Evolutionary conservation across 805 yeast species (phyloP), one percentile per base, ranked within the genome.

Genomic region (Saccharomycopsis malanga): DNA sequence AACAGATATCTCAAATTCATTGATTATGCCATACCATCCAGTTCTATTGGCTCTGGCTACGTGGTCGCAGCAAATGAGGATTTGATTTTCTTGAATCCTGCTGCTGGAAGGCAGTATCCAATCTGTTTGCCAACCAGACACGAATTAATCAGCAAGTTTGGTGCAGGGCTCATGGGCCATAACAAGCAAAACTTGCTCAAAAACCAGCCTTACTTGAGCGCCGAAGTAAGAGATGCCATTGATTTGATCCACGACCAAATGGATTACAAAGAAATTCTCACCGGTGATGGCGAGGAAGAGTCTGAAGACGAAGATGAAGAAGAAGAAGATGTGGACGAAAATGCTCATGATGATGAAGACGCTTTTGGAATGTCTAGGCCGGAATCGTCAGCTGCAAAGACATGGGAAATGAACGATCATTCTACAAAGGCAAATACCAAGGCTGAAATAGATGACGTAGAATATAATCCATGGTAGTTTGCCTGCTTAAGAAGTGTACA

Each of bases 71-170:
- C 15, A 7, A 5, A 7, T 7, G 40, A 34, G 15, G 45, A 42
- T 14, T 14, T 15, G n/a, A n/a, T 42, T 4, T 36, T 35, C 25
- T 27, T 43, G 25, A 30, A 35, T 17, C 20, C 34, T 5, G 10
- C 30, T 5, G 39, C 27, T 7, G 42, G 42, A 20, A 17, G 42
- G 23, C 22, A 25, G 14, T 73, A 73, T 46, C 77, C 79, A 2
- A 73, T 85, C 25, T 73, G 77, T 1, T 64, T 87, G 24, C 97
- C 97, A 1, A 79, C 81, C n/a, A 57, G 77, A 7, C 66, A 76
- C 2, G 96, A 91, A 61, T 65, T 87, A 61, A 71, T 87, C 22
- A 77, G 75, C 47, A 72, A 74, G 37, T 91, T 87, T 70, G 94
- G 96, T 2, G 76, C 86, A 1, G 88, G 89, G 6, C 58, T 79